Percentiles rank a stretch among this genome's conserved stretches.
phyloP scores from a whole-genome alignment of 106 monocot species.

The Agapanthus africanus region DNA sequence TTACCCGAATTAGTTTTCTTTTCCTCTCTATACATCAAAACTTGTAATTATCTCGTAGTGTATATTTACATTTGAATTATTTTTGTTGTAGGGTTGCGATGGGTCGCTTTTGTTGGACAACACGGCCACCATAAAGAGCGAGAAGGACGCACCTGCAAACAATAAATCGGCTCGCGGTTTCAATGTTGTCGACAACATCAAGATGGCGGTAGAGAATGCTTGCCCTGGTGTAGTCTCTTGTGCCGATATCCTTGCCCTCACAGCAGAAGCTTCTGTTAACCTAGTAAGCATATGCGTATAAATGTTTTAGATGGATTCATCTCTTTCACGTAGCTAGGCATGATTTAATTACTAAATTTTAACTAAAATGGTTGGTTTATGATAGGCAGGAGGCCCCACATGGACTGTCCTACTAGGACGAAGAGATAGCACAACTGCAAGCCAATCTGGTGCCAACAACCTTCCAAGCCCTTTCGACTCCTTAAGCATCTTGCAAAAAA shows the following conservation, averaged over 20 bases:
- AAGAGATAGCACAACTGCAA: conserved; percentile 28
- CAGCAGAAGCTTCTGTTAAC: not conserved
- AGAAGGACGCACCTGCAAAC: conserved; percentile 8
- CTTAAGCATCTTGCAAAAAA: conserved; percentile 12
- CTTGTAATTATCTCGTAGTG: not conserved
- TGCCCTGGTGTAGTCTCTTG: conserved; percentile 5
- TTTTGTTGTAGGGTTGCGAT: conserved; percentile 7
- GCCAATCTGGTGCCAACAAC: conserved; percentile 21
- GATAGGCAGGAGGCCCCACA: conserved; percentile 27
- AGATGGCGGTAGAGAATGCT: not conserved
- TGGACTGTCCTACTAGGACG: conserved; percentile 31
- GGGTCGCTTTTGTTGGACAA: conserved; percentile 13
- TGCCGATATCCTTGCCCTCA: conserved; percentile 11
- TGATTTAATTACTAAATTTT: not conserved
- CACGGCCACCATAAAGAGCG: conserved; percentile 6
- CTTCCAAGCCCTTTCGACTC: conserved; percentile 12
- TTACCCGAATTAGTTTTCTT: no score
- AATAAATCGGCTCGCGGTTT: conserved; percentile 1
- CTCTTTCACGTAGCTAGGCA: not conserved
- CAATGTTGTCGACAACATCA: conserved; percentile 11
- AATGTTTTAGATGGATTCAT: not conserved
- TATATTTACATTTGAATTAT: not conserved
- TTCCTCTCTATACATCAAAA: not conserved
- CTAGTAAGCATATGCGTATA: not conserved
- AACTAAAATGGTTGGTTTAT: not conserved